These are phyloP conservation scores for Linderina pennispora DNA, from an alignment of 192 early-diverging fungal species.

Conservation along the genomic window DNA sequence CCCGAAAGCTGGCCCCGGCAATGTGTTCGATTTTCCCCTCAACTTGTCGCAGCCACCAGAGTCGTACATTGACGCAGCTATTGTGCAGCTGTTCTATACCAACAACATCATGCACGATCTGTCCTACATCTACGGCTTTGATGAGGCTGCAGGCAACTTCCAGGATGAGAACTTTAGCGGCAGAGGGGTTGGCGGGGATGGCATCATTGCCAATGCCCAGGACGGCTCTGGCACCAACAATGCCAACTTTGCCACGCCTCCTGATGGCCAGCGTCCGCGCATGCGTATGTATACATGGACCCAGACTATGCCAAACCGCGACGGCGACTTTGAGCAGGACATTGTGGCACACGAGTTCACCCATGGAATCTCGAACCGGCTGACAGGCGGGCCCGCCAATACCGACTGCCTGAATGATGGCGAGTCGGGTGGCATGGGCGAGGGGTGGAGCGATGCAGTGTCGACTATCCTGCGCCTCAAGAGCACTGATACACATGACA, in stretches of 20 bases:
- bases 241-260: slow-evolving; percentile 92
- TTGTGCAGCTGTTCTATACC: slow-evolving; percentile 90
- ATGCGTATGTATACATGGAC: slow-evolving; percentile 97
- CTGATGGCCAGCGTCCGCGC: slow-evolving; percentile 78
- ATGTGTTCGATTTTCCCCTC: slow-evolving; percentile 73
- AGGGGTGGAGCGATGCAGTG: slow-evolving; percentile 95
- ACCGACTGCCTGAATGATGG: slow-evolving; percentile 83
- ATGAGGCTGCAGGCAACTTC: slow-evolving; percentile 90
- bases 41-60: slow-evolving; percentile 58
- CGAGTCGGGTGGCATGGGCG: slow-evolving; percentile 86
- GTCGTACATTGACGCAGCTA: slow-evolving; percentile 69
- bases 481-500: slow-evolving; percentile 37
- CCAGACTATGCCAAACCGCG: slow-evolving; percentile 60
- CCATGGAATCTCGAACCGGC: slow-evolving; percentile 83
- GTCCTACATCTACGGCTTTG: slow-evolving; percentile 85
- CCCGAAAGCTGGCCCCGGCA: slow-evolving; percentile 51
- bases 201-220: slow-evolving; percentile 86
- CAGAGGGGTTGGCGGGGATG: slow-evolving; percentile 75
- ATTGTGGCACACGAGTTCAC: slow-evolving; percentile 92
- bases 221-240: slow-evolving; percentile 83
- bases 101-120: slow-evolving; percentile 90
- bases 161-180: slow-evolving; percentile 80
- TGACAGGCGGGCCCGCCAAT: slow-evolving; percentile 90
- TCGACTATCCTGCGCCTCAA: slow-evolving; percentile 73
- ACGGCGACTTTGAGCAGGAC: slow-evolving; percentile 82